A percentile compares a stretch with the other conserved stretches of the same genome.
Evolutionary conservation across 352 stramenopile species (phyloP).

Genomic region (Phytophthora nicotianae): DNA sequence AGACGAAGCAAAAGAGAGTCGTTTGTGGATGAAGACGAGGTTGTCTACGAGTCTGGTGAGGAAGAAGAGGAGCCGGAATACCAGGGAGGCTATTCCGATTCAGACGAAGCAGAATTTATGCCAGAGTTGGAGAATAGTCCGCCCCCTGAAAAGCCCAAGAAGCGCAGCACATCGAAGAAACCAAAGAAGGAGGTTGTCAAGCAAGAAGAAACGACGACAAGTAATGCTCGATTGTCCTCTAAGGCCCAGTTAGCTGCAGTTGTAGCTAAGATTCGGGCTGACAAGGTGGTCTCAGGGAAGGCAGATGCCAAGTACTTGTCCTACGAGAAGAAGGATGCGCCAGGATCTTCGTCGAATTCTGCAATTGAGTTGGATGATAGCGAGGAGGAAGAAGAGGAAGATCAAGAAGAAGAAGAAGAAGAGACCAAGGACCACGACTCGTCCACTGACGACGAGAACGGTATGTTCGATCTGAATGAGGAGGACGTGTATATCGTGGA

Average conservation of each 20-base stretch:
- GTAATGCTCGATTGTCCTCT: constrained; percentile 4
- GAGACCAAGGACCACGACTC: constrained; percentile 44
- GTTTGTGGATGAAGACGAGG: constrained; percentile 34
- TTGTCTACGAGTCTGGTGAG: constrained; percentile 40
- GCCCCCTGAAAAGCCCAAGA: constrained; percentile 22
- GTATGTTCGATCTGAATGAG: constrained; percentile 74
- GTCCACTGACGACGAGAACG: constrained; percentile 69
- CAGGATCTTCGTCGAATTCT: constrained; percentile 43
- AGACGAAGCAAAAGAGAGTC: constrained; percentile 14
- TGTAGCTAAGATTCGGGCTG: constrained; percentile 39
- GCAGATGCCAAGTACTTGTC: constrained; percentile 34
- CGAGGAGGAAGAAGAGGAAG: constrained; percentile 42
- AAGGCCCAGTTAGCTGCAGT: constrained; percentile 36
- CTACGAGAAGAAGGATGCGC: constrained; percentile 29
- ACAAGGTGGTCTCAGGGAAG: constrained; percentile 23
- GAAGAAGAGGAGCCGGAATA: constrained; percentile 49
- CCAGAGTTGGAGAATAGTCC: constrained; percentile 28
- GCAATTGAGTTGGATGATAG: constrained; percentile 68
- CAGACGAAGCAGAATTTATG: constrained; percentile 45
- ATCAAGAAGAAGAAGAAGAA: constrained; percentile 37
- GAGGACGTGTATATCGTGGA: constrained; percentile 80
- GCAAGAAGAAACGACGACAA: constrained; percentile 7
- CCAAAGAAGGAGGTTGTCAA: constrained; percentile 21
- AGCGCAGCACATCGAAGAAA: constrained; percentile 15
- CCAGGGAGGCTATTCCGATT: constrained; percentile 38